Evolutionary conservation across 2,329 filamentous ascomycete species (phyloP).

Genomic region (Didymellaceae sp.): DNA sequence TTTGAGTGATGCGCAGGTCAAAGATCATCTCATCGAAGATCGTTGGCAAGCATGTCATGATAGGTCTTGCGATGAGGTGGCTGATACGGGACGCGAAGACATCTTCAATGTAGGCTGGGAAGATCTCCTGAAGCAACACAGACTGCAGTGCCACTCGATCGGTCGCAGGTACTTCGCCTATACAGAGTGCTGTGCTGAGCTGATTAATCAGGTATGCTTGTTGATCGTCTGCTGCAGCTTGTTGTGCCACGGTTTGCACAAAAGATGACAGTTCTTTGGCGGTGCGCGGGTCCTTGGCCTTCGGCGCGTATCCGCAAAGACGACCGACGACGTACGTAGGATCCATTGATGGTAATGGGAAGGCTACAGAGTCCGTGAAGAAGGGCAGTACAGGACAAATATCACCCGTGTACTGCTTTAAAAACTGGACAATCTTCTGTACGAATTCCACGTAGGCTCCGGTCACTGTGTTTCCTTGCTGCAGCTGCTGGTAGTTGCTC

Average conservation of each 20-base stretch:
- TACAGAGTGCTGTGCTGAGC: constrained; percentile 57
- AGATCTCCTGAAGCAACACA: constrained; percentile 60
- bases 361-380: constrained; percentile 65
- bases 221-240: constrained; percentile 64
- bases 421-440: constrained; percentile 63
- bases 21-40: constrained; percentile 55
- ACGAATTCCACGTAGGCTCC: constrained; percentile 68
- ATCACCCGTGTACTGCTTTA: constrained; percentile 67
- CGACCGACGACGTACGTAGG: constrained; percentile 68
- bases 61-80: constrained; percentile 61
- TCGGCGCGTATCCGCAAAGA: constrained; percentile 64
- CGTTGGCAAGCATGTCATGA: constrained; percentile 56
- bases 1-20: constrained; percentile 53
- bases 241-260: constrained; percentile 64
- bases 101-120: constrained; percentile 63
- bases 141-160: constrained; percentile 56
- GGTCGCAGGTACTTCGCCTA: constrained; percentile 51
- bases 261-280: constrained; percentile 64
- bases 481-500: constrained; percentile 63
- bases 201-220: constrained; percentile 64
- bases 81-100: constrained; percentile 54
- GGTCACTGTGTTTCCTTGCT: constrained; percentile 48
- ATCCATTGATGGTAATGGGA: constrained; percentile 66
- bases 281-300: constrained; percentile 56
- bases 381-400: constrained; percentile 64